These are phyloP conservation scores for Davidsoniella australis DNA, from an alignment of 2,329 filamentous ascomycete species.

Conservation along the genomic window DNA sequence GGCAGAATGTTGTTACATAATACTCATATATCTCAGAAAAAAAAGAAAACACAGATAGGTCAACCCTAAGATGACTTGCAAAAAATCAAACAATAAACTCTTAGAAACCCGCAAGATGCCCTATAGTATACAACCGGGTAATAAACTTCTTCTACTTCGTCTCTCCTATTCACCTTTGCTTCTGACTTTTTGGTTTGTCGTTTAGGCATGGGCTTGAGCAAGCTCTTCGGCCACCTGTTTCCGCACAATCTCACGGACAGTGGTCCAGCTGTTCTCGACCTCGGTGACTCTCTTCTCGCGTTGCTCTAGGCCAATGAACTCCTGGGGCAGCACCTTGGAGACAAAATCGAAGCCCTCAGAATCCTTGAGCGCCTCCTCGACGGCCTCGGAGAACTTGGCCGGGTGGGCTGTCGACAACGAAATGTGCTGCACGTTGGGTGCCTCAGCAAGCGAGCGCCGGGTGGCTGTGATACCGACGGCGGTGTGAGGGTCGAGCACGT, in stretches of 20 bases:
- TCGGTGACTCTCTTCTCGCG: slow-evolving; percentile 57
- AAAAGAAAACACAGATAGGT: background rate
- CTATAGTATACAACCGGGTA: no score
- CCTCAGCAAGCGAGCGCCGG: slow-evolving; percentile 43
- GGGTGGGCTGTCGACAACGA: slow-evolving; percentile 87
- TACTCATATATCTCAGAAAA: background rate
- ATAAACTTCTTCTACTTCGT: background rate
- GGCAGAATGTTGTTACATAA: background rate
- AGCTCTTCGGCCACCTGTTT: slow-evolving; percentile 54
- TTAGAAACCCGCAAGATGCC: no score
- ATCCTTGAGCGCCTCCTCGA: slow-evolving; percentile 58
- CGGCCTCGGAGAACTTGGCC: slow-evolving; percentile 80
- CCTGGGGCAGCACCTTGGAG: slow-evolving; percentile 55
- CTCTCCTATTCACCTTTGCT: background rate
- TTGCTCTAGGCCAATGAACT: slow-evolving; percentile 65
- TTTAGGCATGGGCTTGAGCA: slow-evolving; percentile 5
- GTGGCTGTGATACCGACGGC: slow-evolving; percentile 74
- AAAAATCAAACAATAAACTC: no score
- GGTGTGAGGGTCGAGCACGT: slow-evolving; percentile 84
- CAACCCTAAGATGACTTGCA: background rate
- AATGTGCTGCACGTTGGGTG: slow-evolving; percentile 48
- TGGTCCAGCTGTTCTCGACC: slow-evolving; percentile 56
- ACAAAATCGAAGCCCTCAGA: slow-evolving; percentile 61
- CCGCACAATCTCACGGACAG: slow-evolving; percentile 58
- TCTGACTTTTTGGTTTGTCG: background rate